Conservation (phyloP, 2,329 filamentous ascomycete genomes). For the Monosporascus cannonballus region DNA sequence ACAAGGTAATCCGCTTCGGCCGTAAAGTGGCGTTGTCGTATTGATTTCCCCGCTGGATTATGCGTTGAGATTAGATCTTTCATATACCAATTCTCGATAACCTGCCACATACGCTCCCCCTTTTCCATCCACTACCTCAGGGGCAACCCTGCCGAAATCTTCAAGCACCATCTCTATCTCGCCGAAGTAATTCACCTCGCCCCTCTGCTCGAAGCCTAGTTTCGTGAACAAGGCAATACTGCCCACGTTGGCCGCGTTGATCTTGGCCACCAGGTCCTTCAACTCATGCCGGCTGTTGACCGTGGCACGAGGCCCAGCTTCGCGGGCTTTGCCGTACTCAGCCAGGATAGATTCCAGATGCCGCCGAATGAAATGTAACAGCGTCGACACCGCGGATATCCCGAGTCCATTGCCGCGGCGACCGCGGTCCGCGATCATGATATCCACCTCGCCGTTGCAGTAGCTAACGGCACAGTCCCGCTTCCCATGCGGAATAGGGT, state of each 20-base stretch:
- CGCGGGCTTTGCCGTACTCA: conserved; percentile 38
- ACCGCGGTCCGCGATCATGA: conserved; percentile 24
- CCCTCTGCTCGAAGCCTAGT: conserved; percentile 46
- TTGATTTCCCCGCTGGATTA: no score
- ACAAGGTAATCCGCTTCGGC: no score
- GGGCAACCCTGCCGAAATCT: conserved; percentile 13
- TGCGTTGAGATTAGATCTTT: conserved; percentile 1
- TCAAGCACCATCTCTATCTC: conserved; percentile 47
- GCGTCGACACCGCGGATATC: conserved; percentile 50
- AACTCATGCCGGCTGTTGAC: conserved; percentile 20
- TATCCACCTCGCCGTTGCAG: conserved; percentile 24
- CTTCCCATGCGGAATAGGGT: conserved; percentile 52
- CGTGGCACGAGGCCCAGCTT: conserved; percentile 2
- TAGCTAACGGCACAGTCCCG: conserved; percentile 41
- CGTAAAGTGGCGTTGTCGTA: no score
- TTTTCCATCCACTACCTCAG: not conserved
- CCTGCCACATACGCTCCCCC: not conserved
- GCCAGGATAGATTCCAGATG: conserved; percentile 48
- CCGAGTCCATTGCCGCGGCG: conserved; percentile 19
- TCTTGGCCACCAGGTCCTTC: conserved; percentile 52
- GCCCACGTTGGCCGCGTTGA: conserved; percentile 47
- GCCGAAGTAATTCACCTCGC: conserved; percentile 52
- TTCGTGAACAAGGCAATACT: conserved; percentile 47
- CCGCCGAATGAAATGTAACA: conserved; percentile 61
- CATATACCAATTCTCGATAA: conserved; percentile 12